Percentiles rank a stretch among this genome's conserved stretches.
These are phyloP conservation scores for Mallotus japonicus DNA, from an alignment of 441 rosid species.

Conservation along the genomic window DNA sequence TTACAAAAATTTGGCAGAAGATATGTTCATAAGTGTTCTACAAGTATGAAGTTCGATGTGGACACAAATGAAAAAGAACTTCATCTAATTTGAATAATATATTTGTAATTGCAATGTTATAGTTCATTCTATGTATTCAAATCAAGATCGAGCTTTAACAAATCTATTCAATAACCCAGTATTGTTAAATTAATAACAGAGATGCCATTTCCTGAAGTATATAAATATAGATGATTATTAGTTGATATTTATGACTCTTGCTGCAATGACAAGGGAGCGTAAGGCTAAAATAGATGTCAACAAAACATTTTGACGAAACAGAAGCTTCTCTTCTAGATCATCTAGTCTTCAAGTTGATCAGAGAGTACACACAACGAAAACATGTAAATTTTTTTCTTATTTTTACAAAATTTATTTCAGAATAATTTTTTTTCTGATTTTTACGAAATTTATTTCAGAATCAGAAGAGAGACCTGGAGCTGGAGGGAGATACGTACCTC, in stretches of 20 bases:
- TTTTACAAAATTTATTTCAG: too few relatives aligned
- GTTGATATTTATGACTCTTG: neutral
- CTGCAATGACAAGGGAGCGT: neutral
- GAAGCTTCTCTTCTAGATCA: neutral
- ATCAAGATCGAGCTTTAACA: too few relatives aligned
- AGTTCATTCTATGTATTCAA: too few relatives aligned
- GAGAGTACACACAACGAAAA: neutral
- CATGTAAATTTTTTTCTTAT: too few relatives aligned
- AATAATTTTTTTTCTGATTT: too few relatives aligned
- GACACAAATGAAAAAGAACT: neutral
- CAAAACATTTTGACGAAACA: neutral
- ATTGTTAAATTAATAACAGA: neutral
- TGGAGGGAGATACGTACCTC: conserved; percentile 42
- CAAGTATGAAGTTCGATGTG: neutral
- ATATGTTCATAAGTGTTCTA: neutral
- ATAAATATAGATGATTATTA: neutral
- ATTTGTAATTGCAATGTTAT: neutral
- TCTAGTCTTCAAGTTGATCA: neutral
- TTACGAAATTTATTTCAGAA: too few relatives aligned
- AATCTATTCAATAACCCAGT: too few relatives aligned
- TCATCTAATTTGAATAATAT: neutral
- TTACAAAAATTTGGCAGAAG: neutral
- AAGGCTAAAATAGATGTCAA: conserved; percentile 7
- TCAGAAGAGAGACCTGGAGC: too few relatives aligned
- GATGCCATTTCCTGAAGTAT: conserved; percentile 1